Evolutionary conservation across 257 asterid species (phyloP), one percentile per base, ranked within the genome.

Genomic region (Rubia yunnanensis): DNA sequence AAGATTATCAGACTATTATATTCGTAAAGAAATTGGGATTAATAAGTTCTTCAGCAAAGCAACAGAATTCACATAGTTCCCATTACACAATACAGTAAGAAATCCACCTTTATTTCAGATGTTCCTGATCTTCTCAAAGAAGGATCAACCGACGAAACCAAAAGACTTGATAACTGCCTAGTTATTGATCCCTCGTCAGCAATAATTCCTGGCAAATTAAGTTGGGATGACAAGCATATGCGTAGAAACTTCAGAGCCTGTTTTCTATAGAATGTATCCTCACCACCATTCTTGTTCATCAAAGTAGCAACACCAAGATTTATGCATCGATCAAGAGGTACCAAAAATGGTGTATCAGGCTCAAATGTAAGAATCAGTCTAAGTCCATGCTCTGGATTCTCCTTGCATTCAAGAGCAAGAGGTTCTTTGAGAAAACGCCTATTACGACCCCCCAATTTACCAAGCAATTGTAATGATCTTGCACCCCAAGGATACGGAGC

Each of bases 361-460:
- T 94, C 98, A 85, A 94, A 94, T 48, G 98, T 94, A 71, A 94
- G 96, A 79, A 94, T 94, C 69, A 90, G 65, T 53, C 99, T 85
- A 72, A 90, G 94, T 50, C 99, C 99, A 59, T 94, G 99, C 85
- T 94, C 99, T 20, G 99, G 99, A 71, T 88, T 94, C 78, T 94
- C 99, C 84, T 94, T 94, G 88, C 98, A 94, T 69, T 94, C 98
- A 73, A 94, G 96, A 55, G 96, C 88, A 50, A 94, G 92, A 56
- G 99, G 99, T 76, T 94, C 98, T 73, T 90, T 94, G 77, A 94
- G 95, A 77, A 94, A 94, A 72, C 99, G 97, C 61, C 99, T 83
- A 73, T 94, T 94, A 50, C 99, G 94, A 60, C 99, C 99, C 73
- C 99, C 99, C 69, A 94, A 73, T 83, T 94, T 94, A 63, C 99